Percentiles rank a stretch among this genome's conserved stretches.
Evolutionary conservation across 345 rosid species (phyloP).

Genomic region (Populus ilicifolia): DNA sequence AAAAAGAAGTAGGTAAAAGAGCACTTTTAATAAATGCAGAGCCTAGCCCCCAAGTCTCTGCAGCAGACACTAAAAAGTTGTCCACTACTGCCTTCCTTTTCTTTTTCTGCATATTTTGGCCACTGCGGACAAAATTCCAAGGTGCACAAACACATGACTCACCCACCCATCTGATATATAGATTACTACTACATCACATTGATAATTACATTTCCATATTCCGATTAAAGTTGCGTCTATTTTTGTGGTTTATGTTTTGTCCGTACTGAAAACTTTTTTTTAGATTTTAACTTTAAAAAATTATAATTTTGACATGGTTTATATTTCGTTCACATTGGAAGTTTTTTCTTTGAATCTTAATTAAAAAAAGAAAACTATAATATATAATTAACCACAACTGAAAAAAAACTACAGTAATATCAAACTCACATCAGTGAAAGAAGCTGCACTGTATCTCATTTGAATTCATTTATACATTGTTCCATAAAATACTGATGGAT

Average conservation of each 20-base stretch:
- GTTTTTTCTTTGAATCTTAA: too few relatives aligned
- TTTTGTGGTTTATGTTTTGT: too few relatives aligned
- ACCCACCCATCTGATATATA: too few relatives aligned
- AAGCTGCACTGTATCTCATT: conserved; percentile 11
- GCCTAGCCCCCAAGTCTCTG: background rate
- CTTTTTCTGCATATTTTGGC: background rate
- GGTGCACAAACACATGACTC: background rate
- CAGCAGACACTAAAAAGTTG: background rate
- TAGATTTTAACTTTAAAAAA: too few relatives aligned
- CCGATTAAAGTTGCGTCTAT: background rate
- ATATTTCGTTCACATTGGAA: too few relatives aligned
- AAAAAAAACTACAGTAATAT: too few relatives aligned
- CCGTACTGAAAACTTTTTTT: too few relatives aligned
- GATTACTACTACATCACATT: background rate
- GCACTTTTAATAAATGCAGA: conserved; percentile 8
- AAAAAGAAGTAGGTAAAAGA: conserved; percentile 9
- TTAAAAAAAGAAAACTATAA: too few relatives aligned
- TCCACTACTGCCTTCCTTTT: conserved; percentile 1
- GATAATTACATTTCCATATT: background rate
- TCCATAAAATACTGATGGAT: too few relatives aligned
- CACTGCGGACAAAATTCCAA: background rate
- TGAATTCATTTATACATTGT: conserved; percentile 21
- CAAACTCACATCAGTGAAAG: background rate
- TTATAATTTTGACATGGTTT: too few relatives aligned
- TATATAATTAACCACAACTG: too few relatives aligned